Percentiles rank a stretch among this genome's conserved stretches.
These are phyloP conservation scores for Suillus hirtellus DNA, from an alignment of 768 basidiomycete genomes.

Conservation along the genomic window DNA sequence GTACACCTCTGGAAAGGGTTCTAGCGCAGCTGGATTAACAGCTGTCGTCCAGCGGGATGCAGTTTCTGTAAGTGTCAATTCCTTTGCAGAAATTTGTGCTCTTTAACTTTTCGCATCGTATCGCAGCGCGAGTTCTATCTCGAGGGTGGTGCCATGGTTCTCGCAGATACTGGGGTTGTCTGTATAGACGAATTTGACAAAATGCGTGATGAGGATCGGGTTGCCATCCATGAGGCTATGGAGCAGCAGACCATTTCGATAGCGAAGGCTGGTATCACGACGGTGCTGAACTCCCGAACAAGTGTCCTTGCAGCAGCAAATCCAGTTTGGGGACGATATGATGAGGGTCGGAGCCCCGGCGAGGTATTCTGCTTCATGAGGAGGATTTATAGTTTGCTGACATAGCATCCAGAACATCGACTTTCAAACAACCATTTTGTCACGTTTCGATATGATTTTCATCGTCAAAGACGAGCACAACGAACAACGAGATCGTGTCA, in stretches of 20 bases:
- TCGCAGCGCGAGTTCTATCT: slow-evolving; percentile 94
- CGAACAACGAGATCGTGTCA: slow-evolving; percentile 84
- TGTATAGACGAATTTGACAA: slow-evolving; percentile 99
- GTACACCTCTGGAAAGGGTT: slow-evolving; percentile 98
- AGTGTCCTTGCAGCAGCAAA: slow-evolving; percentile 97
- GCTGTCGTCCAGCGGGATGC: slow-evolving; percentile 96
- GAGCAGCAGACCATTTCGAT: slow-evolving; percentile 99
- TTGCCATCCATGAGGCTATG: slow-evolving; percentile 99
- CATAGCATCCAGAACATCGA: slow-evolving; percentile 70
- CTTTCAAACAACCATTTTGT: slow-evolving; percentile 96
- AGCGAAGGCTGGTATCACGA: slow-evolving; percentile 98
- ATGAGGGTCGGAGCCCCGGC: slow-evolving; percentile 94
- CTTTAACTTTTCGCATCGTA: slow-evolving; percentile 6
- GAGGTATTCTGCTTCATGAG: slow-evolving; percentile 51
- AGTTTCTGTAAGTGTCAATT: slow-evolving; percentile 66
- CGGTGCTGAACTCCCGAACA: slow-evolving; percentile 92
- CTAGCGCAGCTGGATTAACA: slow-evolving; percentile 97
- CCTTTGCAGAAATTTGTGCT: not conserved
- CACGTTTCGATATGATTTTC: slow-evolving; percentile 99
- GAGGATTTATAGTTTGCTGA: not conserved
- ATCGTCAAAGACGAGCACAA: slow-evolving; percentile 98
- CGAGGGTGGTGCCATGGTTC: slow-evolving; percentile 99
- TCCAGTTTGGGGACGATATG: slow-evolving; percentile 96
- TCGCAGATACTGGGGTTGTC: slow-evolving; percentile 97
- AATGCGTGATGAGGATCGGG: slow-evolving; percentile 98